These are phyloP conservation scores for Penicillium olsonii DNA, from an alignment of 2,329 filamentous ascomycete genomes.

Conservation along the genomic window DNA sequence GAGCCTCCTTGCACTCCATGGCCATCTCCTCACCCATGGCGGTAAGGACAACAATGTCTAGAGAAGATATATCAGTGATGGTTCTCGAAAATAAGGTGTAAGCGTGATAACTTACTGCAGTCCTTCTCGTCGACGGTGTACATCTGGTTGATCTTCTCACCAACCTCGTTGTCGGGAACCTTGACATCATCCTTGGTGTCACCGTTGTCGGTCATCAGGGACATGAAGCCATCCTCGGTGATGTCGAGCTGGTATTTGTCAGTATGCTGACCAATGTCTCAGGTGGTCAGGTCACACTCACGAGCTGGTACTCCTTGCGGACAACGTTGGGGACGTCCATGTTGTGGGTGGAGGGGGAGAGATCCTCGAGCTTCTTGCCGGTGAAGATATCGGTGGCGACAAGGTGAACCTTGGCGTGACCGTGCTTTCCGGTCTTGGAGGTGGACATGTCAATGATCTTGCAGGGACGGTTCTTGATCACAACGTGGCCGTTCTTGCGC, in stretches of 20 bases:
- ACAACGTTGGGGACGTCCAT: constrained; percentile 89
- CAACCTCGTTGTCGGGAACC: constrained; percentile 84
- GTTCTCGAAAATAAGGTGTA: neutral
- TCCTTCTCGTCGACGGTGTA: constrained; percentile 87
- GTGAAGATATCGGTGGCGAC: constrained; percentile 99
- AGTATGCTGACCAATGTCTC: neutral
- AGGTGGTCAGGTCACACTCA: constrained; percentile 55
- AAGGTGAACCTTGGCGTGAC: constrained; percentile 99
- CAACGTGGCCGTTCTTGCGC: constrained; percentile 98
- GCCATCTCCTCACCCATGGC: constrained; percentile 94
- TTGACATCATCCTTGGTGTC: constrained; percentile 93
- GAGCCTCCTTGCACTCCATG: constrained; percentile 94
- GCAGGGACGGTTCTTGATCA: constrained; percentile 98
- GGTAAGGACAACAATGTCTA: constrained; percentile 88
- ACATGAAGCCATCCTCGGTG: constrained; percentile 91
- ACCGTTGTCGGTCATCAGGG: constrained; percentile 85
- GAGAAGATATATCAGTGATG: constrained; percentile 1
- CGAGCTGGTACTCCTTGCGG: constrained; percentile 90
- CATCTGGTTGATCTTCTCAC: constrained; percentile 79
- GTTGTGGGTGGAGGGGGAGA: constrained; percentile 91
- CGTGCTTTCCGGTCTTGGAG: constrained; percentile 99
- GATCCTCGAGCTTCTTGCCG: constrained; percentile 98
- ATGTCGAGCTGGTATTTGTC: constrained; percentile 70
- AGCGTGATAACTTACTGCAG: constrained; percentile 69
- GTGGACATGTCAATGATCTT: constrained; percentile 99